Percentiles rank a stretch among this genome's conserved stretches.
Conservation (phyloP, 257 asterid genomes). For the Dorcoceras hygrometricum region DNA sequence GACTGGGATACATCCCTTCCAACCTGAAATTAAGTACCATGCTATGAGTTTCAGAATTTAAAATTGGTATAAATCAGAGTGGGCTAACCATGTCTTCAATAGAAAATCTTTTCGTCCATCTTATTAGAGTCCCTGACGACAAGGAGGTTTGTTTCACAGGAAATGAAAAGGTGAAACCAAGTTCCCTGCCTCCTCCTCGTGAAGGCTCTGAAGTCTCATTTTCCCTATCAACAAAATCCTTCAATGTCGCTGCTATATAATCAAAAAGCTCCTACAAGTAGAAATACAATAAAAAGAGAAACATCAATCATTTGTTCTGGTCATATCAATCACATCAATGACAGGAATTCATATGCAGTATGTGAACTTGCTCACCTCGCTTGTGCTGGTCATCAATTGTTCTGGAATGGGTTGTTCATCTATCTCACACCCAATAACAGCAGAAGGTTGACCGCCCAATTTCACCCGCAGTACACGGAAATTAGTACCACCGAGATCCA, state of each 20-base stretch:
- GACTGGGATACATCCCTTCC: slow-evolving; percentile 78
- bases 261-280: slow-evolving; percentile 62
- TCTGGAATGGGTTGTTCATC: slow-evolving; percentile 49
- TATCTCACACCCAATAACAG: slow-evolving; percentile 36
- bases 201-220: slow-evolving; percentile 56
- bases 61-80: background rate
- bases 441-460: slow-evolving; percentile 49
- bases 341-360: background rate
- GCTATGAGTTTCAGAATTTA: background rate
- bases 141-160: slow-evolving; percentile 80
- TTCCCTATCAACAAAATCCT: slow-evolving; percentile 74
- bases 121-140: slow-evolving; percentile 77
- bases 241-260: slow-evolving; percentile 68
- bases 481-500: slow-evolving; percentile 61
- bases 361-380: slow-evolving; percentile 28
- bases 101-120: slow-evolving; percentile 90
- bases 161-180: slow-evolving; percentile 95
- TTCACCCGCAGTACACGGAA: slow-evolving; percentile 51
- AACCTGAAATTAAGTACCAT: slow-evolving; percentile 34
- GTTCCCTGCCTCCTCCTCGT: slow-evolving; percentile 74
- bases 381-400: slow-evolving; percentile 43
- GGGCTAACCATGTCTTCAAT: slow-evolving; percentile 75
- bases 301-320: background rate
- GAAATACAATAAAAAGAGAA: no score
- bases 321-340: background rate